A percentile compares a stretch with the other conserved stretches of the same genome.
phyloP scores from a whole-genome alignment of 306 rosid genomes.

The Corylus avellana region DNA sequence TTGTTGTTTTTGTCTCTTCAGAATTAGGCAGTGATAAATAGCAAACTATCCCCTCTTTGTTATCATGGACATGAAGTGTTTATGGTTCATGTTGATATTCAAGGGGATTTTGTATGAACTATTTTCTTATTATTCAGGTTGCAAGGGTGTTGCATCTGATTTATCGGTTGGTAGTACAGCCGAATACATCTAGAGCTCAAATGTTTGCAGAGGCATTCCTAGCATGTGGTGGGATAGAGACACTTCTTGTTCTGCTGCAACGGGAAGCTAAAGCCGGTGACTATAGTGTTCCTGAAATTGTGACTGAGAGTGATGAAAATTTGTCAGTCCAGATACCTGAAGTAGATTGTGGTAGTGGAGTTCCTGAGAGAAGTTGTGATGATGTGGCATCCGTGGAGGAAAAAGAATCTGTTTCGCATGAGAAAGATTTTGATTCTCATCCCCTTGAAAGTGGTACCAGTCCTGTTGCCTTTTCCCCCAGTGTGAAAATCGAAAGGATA shows the following conservation, averaged over 20 bases:
- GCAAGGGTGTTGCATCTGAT: conserved; percentile 90
- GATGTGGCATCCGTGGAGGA: conserved; percentile 44
- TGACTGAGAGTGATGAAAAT: conserved; percentile 35
- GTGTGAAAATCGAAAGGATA: conserved; percentile 47
- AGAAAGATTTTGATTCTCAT: conserved; percentile 53
- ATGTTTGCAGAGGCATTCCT: conserved; percentile 88
- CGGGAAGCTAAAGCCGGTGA: conserved; percentile 90
- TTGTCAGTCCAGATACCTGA: conserved; percentile 32
- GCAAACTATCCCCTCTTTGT: conserved; percentile 14
- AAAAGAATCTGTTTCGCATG: conserved; percentile 41
- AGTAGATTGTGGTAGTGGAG: conserved; percentile 39
- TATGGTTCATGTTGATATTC: conserved; percentile 25
- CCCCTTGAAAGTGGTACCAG: conserved; percentile 43
- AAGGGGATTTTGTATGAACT: conserved; percentile 12
- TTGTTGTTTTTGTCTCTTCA: neutral
- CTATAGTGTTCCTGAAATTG: conserved; percentile 48
- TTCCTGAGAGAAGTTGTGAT: conserved; percentile 41
- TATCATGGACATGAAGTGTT: conserved; percentile 12
- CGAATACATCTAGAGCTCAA: conserved; percentile 78
- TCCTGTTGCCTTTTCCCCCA: conserved; percentile 45
- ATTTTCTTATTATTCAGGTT: conserved; percentile 48
- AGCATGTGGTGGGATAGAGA: conserved; percentile 87
- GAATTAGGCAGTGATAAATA: neutral
- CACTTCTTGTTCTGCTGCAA: conserved; percentile 89
- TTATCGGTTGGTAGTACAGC: conserved; percentile 91